These are phyloP conservation scores for Lithohypha guttulata DNA, from an alignment of 2,329 filamentous ascomycete species.

Conservation along the genomic window DNA sequence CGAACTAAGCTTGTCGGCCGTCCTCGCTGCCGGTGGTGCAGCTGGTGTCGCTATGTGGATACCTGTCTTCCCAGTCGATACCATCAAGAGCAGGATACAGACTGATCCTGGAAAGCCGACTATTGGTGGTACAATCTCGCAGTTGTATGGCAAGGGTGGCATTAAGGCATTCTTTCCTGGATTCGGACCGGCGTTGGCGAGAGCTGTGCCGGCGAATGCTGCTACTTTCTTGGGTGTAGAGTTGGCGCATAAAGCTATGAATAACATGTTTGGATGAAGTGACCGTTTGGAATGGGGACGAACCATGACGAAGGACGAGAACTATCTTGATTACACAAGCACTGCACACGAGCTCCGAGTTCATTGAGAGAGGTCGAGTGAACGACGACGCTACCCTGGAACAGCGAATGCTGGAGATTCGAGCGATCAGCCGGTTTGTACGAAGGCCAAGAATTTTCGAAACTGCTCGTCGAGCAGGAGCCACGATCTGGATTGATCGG, in stretches of 20 bases:
- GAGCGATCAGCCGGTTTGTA: too few relatives aligned
- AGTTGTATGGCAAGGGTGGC: conserved; percentile 75
- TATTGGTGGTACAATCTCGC: conserved; percentile 65
- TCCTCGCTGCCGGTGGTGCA: conserved; percentile 76
- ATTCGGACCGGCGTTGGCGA: conserved; percentile 80
- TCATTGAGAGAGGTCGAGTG: too few relatives aligned
- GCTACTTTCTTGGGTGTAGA: conserved; percentile 64
- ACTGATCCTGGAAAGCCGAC: conserved; percentile 78
- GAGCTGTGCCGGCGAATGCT: conserved; percentile 91
- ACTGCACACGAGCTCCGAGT: too few relatives aligned
- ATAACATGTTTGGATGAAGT: conserved; percentile 33
- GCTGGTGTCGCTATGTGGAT: conserved; percentile 99
- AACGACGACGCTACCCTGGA: too few relatives aligned
- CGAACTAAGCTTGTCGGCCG: conserved; percentile 66
- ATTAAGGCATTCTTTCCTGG: conserved; percentile 93
- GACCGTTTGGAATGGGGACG: too few relatives aligned
- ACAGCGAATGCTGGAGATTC: too few relatives aligned
- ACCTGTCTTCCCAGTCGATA: conserved; percentile 94
- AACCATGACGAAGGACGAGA: too few relatives aligned
- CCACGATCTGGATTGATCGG: too few relatives aligned
- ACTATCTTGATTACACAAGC: too few relatives aligned
- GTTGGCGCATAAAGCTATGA: conserved; percentile 41
- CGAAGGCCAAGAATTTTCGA: too few relatives aligned
- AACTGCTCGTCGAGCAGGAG: too few relatives aligned
- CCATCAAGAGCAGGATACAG: conserved; percentile 88